phyloP scores from a whole-genome alignment of 148 eudicot species.

The Cornus florida region DNA sequence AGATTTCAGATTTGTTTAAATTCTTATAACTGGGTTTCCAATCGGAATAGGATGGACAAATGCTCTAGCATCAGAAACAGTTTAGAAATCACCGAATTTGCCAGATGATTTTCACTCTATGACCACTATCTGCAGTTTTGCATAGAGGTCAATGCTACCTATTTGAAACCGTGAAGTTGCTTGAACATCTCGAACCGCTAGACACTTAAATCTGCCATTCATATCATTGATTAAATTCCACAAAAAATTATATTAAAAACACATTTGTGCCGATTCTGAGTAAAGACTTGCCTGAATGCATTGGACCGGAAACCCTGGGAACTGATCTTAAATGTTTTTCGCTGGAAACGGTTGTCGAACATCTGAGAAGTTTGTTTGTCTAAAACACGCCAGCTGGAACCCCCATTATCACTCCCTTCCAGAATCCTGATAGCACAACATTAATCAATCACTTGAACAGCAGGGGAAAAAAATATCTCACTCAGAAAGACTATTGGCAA shows the following conservation, averaged over 20 bases:
- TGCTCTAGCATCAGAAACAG: not conserved
- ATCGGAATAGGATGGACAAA: not conserved
- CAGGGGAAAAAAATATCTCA: not conserved
- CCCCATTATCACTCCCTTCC: conserved; percentile 87
- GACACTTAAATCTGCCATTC: conserved; percentile 67
- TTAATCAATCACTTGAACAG: not conserved
- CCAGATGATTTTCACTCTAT: not conserved
- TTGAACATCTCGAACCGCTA: conserved; percentile 57
- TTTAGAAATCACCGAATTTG: not conserved
- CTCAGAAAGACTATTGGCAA: not conserved
- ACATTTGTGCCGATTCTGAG: not conserved
- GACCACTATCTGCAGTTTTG: conserved; percentile 27
- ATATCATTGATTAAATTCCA: not conserved
- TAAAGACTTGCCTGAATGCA: conserved; percentile 61
- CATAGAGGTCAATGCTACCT: conserved; percentile 81
- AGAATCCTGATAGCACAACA: conserved; percentile 55
- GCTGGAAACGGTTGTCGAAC: conserved; percentile 69
- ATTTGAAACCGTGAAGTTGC: conserved; percentile 77
- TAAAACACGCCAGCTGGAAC: conserved; percentile 69
- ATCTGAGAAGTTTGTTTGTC: conserved; percentile 70
- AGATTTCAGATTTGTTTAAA: not conserved
- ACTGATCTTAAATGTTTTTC: conserved; percentile 51
- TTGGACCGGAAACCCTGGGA: conserved; percentile 45
- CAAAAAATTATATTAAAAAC: not conserved
- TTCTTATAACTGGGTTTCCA: not conserved